Evolutionary conservation across 495 filamentous ascomycete species (phyloP), one percentile per base, ranked within the genome.

Genomic region (Acidomyces sp.): DNA sequence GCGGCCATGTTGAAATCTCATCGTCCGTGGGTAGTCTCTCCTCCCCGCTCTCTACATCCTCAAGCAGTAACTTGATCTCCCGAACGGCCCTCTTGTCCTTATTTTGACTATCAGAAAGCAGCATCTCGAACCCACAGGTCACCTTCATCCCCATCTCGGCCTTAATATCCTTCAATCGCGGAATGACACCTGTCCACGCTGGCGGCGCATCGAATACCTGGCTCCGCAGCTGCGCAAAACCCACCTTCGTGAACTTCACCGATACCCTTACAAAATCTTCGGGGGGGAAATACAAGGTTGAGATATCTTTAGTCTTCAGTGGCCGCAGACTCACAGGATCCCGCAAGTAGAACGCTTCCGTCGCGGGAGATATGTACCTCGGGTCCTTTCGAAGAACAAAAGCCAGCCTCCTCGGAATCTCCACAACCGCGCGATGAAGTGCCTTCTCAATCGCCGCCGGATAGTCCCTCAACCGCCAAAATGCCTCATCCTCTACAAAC

Each of bases 281-380:
- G 0, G 85, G 84, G 3, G 75, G 71, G 53, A 97, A 92, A 1
- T 43, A 41, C 10, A 78, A 61, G n/a, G 39, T 61, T 12, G 53
- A 54, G 7, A 56, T 21, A 13, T 65, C 61, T 21, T 67, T 62
- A 2, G 68, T 59, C 43, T 76, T 62, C 1, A 96, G 64, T 1
- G 78, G 73, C 16, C 77, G 78, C 34, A 94, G 59, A 3, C 78
- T 68, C 39, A 83, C 71, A 1, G 90, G 82, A 54, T 96, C 85
- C 29, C 92, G 77, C 34, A 94, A 67, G 58, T 96, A 96, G 57
- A 96, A 96, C 2, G 84, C 77, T 57, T 97, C 90, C 3, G 82
- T 72, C 3, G 85, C 86, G 1, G 85, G 74, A 2, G 84, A 80
- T 36, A 95, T 77, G 40, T 77, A 74, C 4, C 74, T 65, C 4